Percentiles rank a stretch among this genome's conserved stretches.
phyloP scores from a whole-genome alignment of 176 grass and related monocot species.

The Echinochloa phyllopogon region DNA sequence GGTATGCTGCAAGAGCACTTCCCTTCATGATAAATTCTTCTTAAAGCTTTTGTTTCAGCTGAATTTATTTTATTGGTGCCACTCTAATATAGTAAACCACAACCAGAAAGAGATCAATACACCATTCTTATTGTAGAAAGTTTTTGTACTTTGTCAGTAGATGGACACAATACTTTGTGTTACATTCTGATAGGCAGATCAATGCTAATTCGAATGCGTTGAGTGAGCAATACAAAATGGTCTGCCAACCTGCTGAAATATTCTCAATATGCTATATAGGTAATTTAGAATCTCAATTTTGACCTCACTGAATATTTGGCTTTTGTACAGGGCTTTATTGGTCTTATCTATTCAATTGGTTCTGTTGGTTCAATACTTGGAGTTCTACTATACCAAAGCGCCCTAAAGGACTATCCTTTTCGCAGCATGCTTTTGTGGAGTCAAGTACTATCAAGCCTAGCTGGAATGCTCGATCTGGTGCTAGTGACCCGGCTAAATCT shows the following conservation, averaged over 20 bases:
- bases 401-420: conserved; percentile 70
- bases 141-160: conserved; percentile 2
- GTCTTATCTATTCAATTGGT: conserved; percentile 71
- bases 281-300: background rate
- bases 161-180: background rate
- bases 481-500: conserved; percentile 64
- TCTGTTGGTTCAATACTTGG: conserved; percentile 80
- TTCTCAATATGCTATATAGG: background rate
- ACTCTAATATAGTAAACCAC: background rate
- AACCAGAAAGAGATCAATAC: background rate
- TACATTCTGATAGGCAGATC: background rate
- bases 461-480: conserved; percentile 80
- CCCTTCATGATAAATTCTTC: background rate
- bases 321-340: conserved; percentile 62
- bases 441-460: conserved; percentile 62
- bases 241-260: background rate
- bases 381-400: conserved; percentile 76
- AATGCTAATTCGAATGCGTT: background rate
- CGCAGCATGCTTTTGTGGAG: conserved; percentile 68
- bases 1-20: conserved; percentile 41
- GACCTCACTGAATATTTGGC: conserved; percentile 17
- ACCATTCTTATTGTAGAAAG: background rate
- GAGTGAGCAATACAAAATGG: conserved; percentile 17
- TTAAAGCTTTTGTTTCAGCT: background rate
- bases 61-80: background rate